Conservation (phyloP, 208 protist species). For the Leishmania major region DNA sequence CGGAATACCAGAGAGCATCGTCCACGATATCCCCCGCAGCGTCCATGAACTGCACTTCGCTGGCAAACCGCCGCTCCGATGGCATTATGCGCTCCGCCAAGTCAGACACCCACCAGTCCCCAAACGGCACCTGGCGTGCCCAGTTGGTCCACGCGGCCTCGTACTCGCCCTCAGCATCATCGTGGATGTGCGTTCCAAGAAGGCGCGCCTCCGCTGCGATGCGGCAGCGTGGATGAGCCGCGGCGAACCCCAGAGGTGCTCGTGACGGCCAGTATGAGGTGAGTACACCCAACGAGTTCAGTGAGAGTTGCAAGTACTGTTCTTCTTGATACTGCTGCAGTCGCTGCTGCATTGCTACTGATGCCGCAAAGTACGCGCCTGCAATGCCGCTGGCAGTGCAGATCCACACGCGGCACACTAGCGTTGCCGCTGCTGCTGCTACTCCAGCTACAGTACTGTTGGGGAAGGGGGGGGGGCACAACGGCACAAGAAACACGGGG, state of each 20-base stretch:
- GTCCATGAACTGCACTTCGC: background rate
- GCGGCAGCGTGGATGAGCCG: constrained; percentile 18
- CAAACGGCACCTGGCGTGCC: constrained; percentile 18
- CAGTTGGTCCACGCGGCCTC: constrained; percentile 7
- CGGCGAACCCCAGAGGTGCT: constrained; percentile 8
- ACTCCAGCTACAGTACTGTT: background rate
- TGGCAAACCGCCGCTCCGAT: background rate
- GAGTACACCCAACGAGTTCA: constrained; percentile 1
- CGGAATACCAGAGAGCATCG: background rate
- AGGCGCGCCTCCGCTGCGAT: constrained; percentile 6
- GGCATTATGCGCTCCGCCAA: constrained; percentile 13
- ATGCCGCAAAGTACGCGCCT: background rate
- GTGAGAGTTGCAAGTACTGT: background rate
- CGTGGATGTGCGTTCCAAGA: background rate
- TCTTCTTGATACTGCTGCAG: background rate
- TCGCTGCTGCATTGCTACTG: background rate
- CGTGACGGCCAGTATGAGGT: constrained; percentile 2
- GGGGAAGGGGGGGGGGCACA: background rate
- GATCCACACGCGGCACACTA: background rate
- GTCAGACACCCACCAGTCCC: constrained; percentile 23
- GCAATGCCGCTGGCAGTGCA: background rate
- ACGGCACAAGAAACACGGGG: background rate
- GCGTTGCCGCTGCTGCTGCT: background rate
- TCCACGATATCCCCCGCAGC: background rate
- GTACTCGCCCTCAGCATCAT: background rate